Evolutionary conservation across 495 filamentous ascomycete species (phyloP), one percentile per base, ranked within the genome.

Genomic region (Xylaria cubensis): DNA sequence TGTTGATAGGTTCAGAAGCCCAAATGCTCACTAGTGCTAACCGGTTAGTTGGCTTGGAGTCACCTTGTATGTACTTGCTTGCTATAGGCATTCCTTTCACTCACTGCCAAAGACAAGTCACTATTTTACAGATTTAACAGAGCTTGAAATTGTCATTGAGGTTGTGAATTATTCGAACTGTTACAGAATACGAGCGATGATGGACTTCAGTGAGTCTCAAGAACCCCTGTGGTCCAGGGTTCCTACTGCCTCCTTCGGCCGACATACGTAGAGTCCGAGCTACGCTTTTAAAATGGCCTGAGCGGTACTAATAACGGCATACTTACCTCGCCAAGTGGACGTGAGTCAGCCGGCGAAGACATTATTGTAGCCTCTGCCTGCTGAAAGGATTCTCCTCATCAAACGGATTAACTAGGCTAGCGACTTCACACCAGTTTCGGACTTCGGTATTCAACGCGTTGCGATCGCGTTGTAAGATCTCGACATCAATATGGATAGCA

Each of bases 181-280:
- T 50, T n/a, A 19, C 7, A 21, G 2, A 17, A 50, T 8, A 5
- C 2, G 5, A 6, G 19, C 46, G 17, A 0, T n/a, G n/a, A 17
- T 50, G 46, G 46, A 50, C 46, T 50, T 50, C 19, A 24, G 26
- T 53, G 50, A 0, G 50, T n/a, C 17, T 53, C 5, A 24, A 53
- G 12, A 53, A 53, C 1, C 9, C 50, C 0, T 0, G 6, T 50
- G 15, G 17, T n/a, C 19, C 46, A 50, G 4, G 46, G 1, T 46
- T 46, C 2, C 44, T 13, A 3, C 15, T 5, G 2, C 15, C 46
- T 21, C 19, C 46, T n/a, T 61, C 58, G 58, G 58, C 58, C 58
- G 58, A 48, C 42, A 50, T 15, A 15, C 21, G 63, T 0, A 65
- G 24, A 65, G 63, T 65, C 63, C 63, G 63, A 65, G 32, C 39